Base-by-base conservation (phyloP, 805 yeast genomes). In the Ogataea henricii region DNA sequence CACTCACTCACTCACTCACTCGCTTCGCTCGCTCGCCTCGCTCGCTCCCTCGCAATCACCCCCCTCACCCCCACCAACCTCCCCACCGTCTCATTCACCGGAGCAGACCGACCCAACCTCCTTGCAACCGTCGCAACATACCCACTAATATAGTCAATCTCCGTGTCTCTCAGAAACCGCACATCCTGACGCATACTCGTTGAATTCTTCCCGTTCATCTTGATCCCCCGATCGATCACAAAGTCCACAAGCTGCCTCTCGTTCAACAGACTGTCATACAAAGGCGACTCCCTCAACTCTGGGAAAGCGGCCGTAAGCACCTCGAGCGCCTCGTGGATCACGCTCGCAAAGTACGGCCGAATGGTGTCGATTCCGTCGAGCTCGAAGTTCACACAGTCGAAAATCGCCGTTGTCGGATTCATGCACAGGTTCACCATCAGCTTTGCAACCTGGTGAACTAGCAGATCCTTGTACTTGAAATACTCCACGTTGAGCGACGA, bases 131-230 rank as follows among this genome's bases (percentile, higher is more conserved):
- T 62, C 1, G 78, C 83, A 10, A 91, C 73, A 59, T 82, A 89
- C 1, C 97, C 97, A 62, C 91, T 94, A 49, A 92, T 83, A 62
- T 78, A 86, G 51, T 84, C 87, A 17, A 92, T 79, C 62, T 92
- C 99, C 0, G 94, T 87, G 13, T 72, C 75, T 55, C 79, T 76
- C 49, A 77, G 67, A 53, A 67, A 62, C 39, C 72, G 58, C 14
- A 81, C 68, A 57, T 92, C 98, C 48, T 79, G 81, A 41, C 87
- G 70, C 91, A 85, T 86, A 13, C 88, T 81, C 7, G 87, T 76
- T 39, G 79, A 74, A 60, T 90, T 92, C 34, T 73, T 63, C 0
- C 77, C 74, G 44, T 65, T 64, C 16, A 63, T 29, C 1, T 43
- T 47, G 25, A 59, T 56, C 4, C 71, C 71, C 37, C 57, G 46